Evolutionary conservation across 768 basidiomycete genomes (phyloP).

Genomic region (Trametes cubensis): DNA sequence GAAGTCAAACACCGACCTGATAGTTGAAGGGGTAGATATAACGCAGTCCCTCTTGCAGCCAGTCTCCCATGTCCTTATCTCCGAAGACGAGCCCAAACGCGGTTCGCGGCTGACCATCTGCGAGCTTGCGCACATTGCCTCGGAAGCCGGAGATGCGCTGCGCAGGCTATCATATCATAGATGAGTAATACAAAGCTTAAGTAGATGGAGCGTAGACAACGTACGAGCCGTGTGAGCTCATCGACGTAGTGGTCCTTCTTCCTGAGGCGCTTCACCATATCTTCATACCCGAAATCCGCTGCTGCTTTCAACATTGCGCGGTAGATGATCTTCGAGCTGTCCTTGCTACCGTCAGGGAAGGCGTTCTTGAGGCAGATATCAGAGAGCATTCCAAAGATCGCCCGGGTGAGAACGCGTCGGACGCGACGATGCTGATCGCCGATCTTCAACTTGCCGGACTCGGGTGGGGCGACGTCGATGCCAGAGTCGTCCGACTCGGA

Average conservation of each 20-base stretch:
- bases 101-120: background rate
- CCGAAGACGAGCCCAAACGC: background rate
- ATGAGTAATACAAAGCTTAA: no score
- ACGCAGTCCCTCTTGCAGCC: background rate
- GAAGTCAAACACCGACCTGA: background rate
- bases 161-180: background rate
- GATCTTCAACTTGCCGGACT: no score
- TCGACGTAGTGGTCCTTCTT: background rate
- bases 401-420: no score
- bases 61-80: background rate
- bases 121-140: background rate
- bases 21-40: constrained; percentile 4
- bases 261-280: background rate
- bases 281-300: background rate
- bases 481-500: no score
- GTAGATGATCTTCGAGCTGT: no score
- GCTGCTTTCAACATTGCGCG: no score
- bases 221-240: background rate
- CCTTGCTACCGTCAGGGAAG: no score
- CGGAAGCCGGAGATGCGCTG: background rate
- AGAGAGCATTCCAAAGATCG: no score
- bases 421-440: no score
- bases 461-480: no score
- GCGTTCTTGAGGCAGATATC: no score
- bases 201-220: no score